These are phyloP conservation scores for Ramaria sp. DNA, from an alignment of 768 basidiomycete species.

Conservation along the genomic window DNA sequence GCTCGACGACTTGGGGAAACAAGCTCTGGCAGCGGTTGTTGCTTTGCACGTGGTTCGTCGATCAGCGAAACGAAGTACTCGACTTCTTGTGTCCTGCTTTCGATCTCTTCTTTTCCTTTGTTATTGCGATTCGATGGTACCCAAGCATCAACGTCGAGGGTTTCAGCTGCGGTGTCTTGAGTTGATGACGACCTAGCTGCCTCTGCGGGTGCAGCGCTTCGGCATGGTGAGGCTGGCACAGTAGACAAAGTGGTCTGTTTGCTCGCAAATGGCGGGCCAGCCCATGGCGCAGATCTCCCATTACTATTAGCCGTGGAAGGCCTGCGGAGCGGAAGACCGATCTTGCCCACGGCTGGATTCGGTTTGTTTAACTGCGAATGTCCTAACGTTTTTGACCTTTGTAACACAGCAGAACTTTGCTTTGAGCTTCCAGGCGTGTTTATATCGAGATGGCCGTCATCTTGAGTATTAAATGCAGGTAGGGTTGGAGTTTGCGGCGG, in stretches of 20 bases:
- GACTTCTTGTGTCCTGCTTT: neutral
- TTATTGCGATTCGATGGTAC: neutral
- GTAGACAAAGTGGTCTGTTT: neutral
- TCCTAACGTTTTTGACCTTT: neutral
- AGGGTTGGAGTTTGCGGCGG: neutral
- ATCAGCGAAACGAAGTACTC: neutral
- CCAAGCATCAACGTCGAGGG: neutral
- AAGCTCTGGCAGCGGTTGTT: neutral
- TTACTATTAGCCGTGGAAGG: neutral
- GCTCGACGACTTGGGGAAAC: constrained; percentile 29
- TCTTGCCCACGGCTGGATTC: neutral
- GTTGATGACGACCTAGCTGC: neutral
- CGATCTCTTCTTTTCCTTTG: neutral
- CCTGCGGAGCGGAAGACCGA: neutral
- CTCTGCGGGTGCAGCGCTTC: neutral
- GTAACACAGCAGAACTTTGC: neutral
- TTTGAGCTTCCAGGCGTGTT: neutral
- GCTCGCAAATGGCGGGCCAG: neutral
- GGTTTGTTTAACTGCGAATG: neutral
- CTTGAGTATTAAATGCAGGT: neutral
- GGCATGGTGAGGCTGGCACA: neutral
- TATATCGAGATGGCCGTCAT: neutral
- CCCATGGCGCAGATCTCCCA: neutral
- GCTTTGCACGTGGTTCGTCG: neutral
- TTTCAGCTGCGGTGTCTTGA: neutral